These are phyloP conservation scores for Fusarium coffeatum DNA, from an alignment of 2,329 filamentous ascomycete species.

Conservation along the genomic window DNA sequence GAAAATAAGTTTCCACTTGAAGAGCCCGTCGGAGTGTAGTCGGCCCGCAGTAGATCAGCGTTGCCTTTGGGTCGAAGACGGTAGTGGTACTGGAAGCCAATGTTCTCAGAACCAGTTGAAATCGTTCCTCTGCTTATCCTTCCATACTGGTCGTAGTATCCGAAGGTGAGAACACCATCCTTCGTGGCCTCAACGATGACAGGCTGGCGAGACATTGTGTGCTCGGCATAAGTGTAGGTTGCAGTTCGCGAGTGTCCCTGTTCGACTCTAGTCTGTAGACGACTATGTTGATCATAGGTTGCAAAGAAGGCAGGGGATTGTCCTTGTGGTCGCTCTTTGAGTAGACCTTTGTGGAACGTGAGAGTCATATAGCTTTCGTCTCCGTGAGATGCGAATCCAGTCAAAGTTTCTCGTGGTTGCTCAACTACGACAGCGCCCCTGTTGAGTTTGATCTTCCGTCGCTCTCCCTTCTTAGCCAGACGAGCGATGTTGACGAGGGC, in stretches of 20 bases:
- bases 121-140: constrained; percentile 23
- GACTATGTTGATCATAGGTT: background rate
- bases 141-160: constrained; percentile 35
- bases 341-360: background rate
- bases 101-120: background rate
- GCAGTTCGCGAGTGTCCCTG: constrained; percentile 1
- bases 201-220: constrained; percentile 15
- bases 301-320: background rate
- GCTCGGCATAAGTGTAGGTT: constrained; percentile 25
- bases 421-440: constrained; percentile 1
- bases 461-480: constrained; percentile 4
- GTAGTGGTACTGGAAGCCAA: constrained; percentile 36
- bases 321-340: background rate
- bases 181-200: constrained; percentile 11
- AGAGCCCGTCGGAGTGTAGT: constrained; percentile 12
- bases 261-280: background rate
- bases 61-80: constrained; percentile 19
- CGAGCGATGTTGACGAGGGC: constrained; percentile 2
- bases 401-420: background rate
- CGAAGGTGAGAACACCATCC: constrained; percentile 7
- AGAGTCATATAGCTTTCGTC: constrained; percentile 3
- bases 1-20: constrained; percentile 15
- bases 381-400: background rate
- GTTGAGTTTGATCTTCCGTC: constrained; percentile 5
- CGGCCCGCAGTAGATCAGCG: constrained; percentile 29